Evolutionary conservation across 495 filamentous ascomycete genomes (phyloP).

Genomic region (Acidomyces sp.): DNA sequence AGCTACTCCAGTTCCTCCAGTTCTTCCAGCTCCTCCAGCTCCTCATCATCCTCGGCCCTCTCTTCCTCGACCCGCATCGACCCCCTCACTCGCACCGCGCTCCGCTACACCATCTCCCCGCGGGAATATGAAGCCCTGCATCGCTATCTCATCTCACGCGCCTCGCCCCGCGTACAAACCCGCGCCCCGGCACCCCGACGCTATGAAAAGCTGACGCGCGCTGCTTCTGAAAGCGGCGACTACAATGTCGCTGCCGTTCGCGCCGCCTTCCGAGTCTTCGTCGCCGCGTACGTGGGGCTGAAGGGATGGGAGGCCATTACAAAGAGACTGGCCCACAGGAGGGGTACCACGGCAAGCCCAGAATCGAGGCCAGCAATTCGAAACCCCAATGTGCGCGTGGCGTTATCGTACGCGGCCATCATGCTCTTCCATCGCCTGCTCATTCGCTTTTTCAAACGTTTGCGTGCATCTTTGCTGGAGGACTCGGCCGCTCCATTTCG

Average conservation of each 20-base stretch:
- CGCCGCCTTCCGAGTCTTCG: constrained; percentile 60
- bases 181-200: constrained; percentile 46
- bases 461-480: constrained; percentile 60
- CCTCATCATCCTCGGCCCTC: constrained; percentile 1
- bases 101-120: constrained; percentile 71
- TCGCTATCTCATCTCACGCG: constrained; percentile 58
- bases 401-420: constrained; percentile 67
- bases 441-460: constrained; percentile 72
- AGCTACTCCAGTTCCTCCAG: constrained; percentile 1
- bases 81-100: constrained; percentile 58
- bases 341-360: constrained; percentile 20
- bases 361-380: neutral
- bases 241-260: constrained; percentile 71
- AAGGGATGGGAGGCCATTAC: constrained; percentile 54
- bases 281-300: constrained; percentile 53
- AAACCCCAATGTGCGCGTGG: constrained; percentile 31
- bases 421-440: constrained; percentile 79
- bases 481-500: constrained; percentile 65
- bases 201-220: constrained; percentile 39
- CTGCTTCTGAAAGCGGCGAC: constrained; percentile 39
- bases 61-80: constrained; percentile 29
- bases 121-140: constrained; percentile 76
- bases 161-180: constrained; percentile 40
- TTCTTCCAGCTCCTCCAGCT: neutral
- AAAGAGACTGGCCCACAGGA: constrained; percentile 15